Evolutionary conservation across 345 rosid genomes (phyloP).

Genomic region (Acer campestre): DNA sequence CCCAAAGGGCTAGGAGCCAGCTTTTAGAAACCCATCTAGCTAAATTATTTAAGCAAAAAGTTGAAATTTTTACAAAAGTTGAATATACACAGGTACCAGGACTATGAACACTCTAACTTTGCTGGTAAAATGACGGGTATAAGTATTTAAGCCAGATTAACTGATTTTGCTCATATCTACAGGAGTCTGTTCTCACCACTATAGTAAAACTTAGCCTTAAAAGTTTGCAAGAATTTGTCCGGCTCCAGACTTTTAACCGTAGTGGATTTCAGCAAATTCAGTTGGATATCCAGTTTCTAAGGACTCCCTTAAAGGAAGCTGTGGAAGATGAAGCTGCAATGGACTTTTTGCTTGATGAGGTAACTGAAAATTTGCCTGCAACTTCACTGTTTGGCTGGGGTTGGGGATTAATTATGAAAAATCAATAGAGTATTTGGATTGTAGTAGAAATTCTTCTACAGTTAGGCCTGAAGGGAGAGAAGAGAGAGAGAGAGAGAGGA

Average conservation of each 20-base stretch:
- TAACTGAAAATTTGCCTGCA: conserved; percentile 25
- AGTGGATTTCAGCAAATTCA: conserved; percentile 99
- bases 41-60: conserved; percentile 96
- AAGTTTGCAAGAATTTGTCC: conserved; percentile 92
- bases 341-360: conserved; percentile 98
- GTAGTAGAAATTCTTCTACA: background rate
- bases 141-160: conserved; percentile 21
- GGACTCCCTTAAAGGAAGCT: conserved; percentile 66
- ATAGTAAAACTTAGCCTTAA: conserved; percentile 80
- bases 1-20: conserved; percentile 90
- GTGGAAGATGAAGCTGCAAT: conserved; percentile 87
- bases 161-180: conserved; percentile 29
- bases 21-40: conserved; percentile 98
- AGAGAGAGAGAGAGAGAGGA: background rate
- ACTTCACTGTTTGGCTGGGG: background rate
- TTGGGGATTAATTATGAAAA: background rate
- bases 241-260: conserved; percentile 89
- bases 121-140: conserved; percentile 11
- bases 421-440: background rate
- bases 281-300: conserved; percentile 88
- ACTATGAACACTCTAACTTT: conserved; percentile 8
- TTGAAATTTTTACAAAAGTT: conserved; percentile 93
- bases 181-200: conserved; percentile 86
- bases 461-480: background rate
- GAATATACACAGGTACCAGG: conserved; percentile 83